Percentiles rank a stretch among this genome's conserved stretches.
These are phyloP conservation scores for Hebeloma cylindrosporum DNA, from an alignment of 768 basidiomycete species.

Conservation along the genomic window DNA sequence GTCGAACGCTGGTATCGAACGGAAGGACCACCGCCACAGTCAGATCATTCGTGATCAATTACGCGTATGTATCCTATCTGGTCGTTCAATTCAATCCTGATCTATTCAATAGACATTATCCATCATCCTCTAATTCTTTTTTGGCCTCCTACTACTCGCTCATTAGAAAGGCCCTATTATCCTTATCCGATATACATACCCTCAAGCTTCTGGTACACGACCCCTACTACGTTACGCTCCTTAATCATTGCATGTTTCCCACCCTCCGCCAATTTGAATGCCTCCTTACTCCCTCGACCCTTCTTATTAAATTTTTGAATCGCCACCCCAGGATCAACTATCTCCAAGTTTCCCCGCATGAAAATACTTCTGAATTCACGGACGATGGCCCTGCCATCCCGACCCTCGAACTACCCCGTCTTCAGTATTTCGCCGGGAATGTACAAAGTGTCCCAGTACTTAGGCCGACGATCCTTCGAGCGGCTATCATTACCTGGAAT, in stretches of 20 bases:
- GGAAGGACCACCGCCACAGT: slow-evolving; percentile 28
- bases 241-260: slow-evolving; percentile 25
- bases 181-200: slow-evolving; percentile 27
- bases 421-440: slow-evolving; percentile 39
- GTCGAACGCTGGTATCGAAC: slow-evolving; percentile 32
- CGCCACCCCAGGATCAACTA: slow-evolving; percentile 34
- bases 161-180: slow-evolving; percentile 28
- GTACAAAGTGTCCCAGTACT: slow-evolving; percentile 31
- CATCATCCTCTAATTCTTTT: slow-evolving; percentile 20
- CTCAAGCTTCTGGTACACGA: slow-evolving; percentile 34
- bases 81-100: slow-evolving; percentile 2
- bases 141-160: slow-evolving; percentile 32
- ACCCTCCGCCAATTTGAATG: slow-evolving; percentile 37
- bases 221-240: slow-evolving; percentile 25
- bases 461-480: slow-evolving; percentile 28
- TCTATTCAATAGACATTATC: slow-evolving; percentile 13
- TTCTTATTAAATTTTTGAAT: slow-evolving; percentile 34
- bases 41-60: slow-evolving; percentile 32
- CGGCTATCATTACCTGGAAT: slow-evolving; percentile 39
- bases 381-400: slow-evolving; percentile 14
- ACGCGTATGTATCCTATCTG: slow-evolving; percentile 29
- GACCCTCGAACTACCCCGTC: slow-evolving; percentile 28
- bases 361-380: slow-evolving; percentile 17
- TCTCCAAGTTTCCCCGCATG: slow-evolving; percentile 36
- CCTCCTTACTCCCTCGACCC: slow-evolving; percentile 30